A percentile compares a stretch with the other conserved stretches of the same genome.
These are phyloP conservation scores for Pythium biforme DNA, from an alignment of 352 stramenopile species.

Conservation along the genomic window DNA sequence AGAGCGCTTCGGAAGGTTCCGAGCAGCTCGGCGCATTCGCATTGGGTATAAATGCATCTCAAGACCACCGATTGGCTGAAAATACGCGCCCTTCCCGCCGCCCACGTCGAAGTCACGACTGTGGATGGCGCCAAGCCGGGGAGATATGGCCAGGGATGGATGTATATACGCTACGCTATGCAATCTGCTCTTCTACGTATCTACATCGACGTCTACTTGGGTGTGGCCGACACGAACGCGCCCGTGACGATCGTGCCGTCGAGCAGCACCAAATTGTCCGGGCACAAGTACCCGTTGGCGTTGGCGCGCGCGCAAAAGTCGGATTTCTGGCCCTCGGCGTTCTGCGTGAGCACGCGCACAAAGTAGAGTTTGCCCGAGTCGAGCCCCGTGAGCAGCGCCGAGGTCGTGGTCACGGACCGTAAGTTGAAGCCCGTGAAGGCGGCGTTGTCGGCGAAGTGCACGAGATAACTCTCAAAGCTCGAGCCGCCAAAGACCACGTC, in stretches of 20 bases:
- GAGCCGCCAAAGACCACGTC: slow-evolving; percentile 91
- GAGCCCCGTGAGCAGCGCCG: slow-evolving; percentile 61
- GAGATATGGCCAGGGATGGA: no score
- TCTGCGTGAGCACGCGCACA: slow-evolving; percentile 80
- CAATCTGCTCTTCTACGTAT: no score
- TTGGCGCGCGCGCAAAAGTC: slow-evolving; percentile 71
- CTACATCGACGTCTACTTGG: slow-evolving; percentile 23
- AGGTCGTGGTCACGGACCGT: slow-evolving; percentile 57
- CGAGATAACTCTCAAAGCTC: slow-evolving; percentile 89
- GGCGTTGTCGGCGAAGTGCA: slow-evolving; percentile 86
- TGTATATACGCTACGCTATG: no score
- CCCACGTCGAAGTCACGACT: slow-evolving; percentile 3
- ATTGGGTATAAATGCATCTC: slow-evolving; percentile 19
- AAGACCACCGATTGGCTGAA: slow-evolving; percentile 15
- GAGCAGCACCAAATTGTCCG: slow-evolving; percentile 65
- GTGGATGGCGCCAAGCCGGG: slow-evolving; percentile 5
- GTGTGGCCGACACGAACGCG: slow-evolving; percentile 41
- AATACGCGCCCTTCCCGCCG: slow-evolving; percentile 15
- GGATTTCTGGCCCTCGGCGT: slow-evolving; percentile 70
- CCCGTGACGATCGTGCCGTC: slow-evolving; percentile 62
- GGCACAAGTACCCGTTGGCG: slow-evolving; percentile 56
- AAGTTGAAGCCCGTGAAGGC: slow-evolving; percentile 78
- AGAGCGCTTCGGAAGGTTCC: not conserved
- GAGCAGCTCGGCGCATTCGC: not conserved
- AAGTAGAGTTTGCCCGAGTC: slow-evolving; percentile 73